These are phyloP conservation scores for Boletus speciosus DNA, from an alignment of 768 basidiomycete species.

Conservation along the genomic window DNA sequence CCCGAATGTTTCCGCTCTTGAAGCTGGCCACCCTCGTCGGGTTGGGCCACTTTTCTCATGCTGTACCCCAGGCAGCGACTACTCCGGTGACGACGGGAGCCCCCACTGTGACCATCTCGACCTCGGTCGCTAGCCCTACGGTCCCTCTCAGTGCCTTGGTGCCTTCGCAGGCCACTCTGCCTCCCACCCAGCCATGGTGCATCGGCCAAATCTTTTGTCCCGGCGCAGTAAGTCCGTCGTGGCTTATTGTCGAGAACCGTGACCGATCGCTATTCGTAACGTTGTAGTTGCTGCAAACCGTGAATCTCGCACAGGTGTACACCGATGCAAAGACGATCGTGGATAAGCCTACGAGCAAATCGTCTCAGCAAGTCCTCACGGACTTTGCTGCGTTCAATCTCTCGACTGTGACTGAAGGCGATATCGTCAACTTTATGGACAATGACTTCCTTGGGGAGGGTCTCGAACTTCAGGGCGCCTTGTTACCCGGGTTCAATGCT, in stretches of 20 bases:
- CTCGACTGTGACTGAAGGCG: constrained; percentile 53
- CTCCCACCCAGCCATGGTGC: constrained; percentile 77
- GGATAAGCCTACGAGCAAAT: constrained; percentile 79
- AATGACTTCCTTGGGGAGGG: constrained; percentile 82
- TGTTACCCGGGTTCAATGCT: constrained; percentile 57
- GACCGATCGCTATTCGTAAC: background rate
- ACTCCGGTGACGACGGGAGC: constrained; percentile 15
- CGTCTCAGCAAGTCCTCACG: constrained; percentile 59
- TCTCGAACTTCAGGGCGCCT: constrained; percentile 65
- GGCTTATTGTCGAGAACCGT: too few relatives aligned
- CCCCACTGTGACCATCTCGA: constrained; percentile 47
- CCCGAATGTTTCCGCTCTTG: constrained; percentile 32
- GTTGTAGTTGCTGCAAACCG: constrained; percentile 72
- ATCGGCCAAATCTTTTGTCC: constrained; percentile 76
- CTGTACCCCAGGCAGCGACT: constrained; percentile 13
- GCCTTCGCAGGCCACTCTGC: constrained; percentile 62
- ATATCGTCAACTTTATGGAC: constrained; percentile 67
- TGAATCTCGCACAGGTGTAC: constrained; percentile 73
- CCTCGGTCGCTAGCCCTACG: constrained; percentile 63
- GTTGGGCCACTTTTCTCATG: constrained; percentile 12
- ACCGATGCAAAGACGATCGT: constrained; percentile 86
- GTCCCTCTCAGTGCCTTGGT: constrained; percentile 48
- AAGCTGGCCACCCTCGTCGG: constrained; percentile 13
- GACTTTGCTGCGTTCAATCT: constrained; percentile 52
- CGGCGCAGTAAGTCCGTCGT: constrained; percentile 51